Percentiles rank a stretch among this genome's conserved stretches.
These are phyloP conservation scores for Pyropia yezoensis DNA, from an alignment of 23 red algal genomes.

Conservation along the genomic window DNA sequence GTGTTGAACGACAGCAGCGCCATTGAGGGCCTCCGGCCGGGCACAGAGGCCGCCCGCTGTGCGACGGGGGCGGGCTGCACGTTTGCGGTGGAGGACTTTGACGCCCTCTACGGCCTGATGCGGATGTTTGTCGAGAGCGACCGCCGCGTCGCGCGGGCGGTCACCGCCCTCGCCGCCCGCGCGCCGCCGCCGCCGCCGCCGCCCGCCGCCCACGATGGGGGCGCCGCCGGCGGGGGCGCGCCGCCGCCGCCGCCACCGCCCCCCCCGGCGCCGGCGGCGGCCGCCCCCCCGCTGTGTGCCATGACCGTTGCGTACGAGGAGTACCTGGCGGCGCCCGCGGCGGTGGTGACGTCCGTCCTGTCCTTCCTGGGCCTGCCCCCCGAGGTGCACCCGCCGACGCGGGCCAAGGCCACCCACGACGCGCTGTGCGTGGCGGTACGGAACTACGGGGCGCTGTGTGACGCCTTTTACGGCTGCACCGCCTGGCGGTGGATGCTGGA, in stretches of 20 bases:
- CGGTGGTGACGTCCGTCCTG: slow-evolving; percentile 16
- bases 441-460: slow-evolving; percentile 39
- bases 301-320: slow-evolving; percentile 50
- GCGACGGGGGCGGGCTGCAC: slow-evolving; percentile 8
- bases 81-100: slow-evolving; percentile 17
- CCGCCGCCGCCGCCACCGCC: neutral
- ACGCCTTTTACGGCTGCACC: slow-evolving; percentile 41
- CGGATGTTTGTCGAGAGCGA: slow-evolving; percentile 27
- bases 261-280: neutral
- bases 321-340: slow-evolving; percentile 7
- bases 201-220: too few species aligned
- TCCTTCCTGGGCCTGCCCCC: slow-evolving; percentile 23
- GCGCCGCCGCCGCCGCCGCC: too few species aligned
- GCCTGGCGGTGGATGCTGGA: slow-evolving; percentile 56
- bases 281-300: neutral
- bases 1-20: slow-evolving; percentile 11
- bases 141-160: slow-evolving; percentile 3
- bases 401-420: slow-evolving; percentile 49
- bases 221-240: too few species aligned
- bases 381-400: slow-evolving; percentile 9
- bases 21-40: slow-evolving; percentile 27
- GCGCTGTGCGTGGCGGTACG: slow-evolving; percentile 35
- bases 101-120: slow-evolving; percentile 28
- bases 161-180: slow-evolving; percentile 2
- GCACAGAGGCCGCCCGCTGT: neutral